phyloP scores from a whole-genome alignment of 2,329 filamentous ascomycete species.

The Exophiala dermatitidis region DNA sequence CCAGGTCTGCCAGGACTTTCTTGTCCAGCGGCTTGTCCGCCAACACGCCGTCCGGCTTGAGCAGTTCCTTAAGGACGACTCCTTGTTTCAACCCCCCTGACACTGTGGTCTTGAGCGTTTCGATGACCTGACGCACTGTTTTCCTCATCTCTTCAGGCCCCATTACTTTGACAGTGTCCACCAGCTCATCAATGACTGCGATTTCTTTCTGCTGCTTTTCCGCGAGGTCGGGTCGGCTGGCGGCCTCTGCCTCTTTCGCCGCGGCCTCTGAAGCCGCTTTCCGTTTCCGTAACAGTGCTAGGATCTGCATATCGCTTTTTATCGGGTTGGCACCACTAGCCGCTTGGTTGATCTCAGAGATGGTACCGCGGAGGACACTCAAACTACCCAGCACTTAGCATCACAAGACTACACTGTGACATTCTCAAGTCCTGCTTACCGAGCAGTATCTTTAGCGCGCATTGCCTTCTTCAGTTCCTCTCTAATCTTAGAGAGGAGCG shows the following conservation, averaged over 20 bases:
- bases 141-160: slow-evolving; percentile 36
- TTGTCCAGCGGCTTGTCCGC: slow-evolving; percentile 40
- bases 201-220: slow-evolving; percentile 41
- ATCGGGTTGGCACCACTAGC: slow-evolving; percentile 41
- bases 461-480: slow-evolving; percentile 44
- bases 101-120: slow-evolving; percentile 29
- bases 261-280: slow-evolving; percentile 35
- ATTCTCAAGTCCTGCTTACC: slow-evolving; percentile 29
- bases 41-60: slow-evolving; percentile 37
- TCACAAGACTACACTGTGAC: not conserved
- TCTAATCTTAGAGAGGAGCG: slow-evolving; percentile 40
- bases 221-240: slow-evolving; percentile 39
- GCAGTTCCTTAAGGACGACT: slow-evolving; percentile 37
- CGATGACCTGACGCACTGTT: slow-evolving; percentile 34
- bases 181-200: slow-evolving; percentile 41
- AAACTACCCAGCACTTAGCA: slow-evolving; percentile 30
- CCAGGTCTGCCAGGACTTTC: slow-evolving; percentile 37
- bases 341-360: slow-evolving; percentile 46
- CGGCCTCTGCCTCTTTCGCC: slow-evolving; percentile 36
- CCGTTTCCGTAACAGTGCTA: slow-evolving; percentile 42
- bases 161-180: slow-evolving; percentile 37
- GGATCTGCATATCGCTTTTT: slow-evolving; percentile 41
- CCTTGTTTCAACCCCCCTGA: slow-evolving; percentile 33
- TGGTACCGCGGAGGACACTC: slow-evolving; percentile 43
- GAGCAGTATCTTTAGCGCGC: slow-evolving; percentile 43